A percentile compares a stretch with the other conserved stretches of the same genome.
These are phyloP conservation scores for Monilinia laxa DNA, from an alignment of 2,329 filamentous ascomycete species.

Conservation along the genomic window DNA sequence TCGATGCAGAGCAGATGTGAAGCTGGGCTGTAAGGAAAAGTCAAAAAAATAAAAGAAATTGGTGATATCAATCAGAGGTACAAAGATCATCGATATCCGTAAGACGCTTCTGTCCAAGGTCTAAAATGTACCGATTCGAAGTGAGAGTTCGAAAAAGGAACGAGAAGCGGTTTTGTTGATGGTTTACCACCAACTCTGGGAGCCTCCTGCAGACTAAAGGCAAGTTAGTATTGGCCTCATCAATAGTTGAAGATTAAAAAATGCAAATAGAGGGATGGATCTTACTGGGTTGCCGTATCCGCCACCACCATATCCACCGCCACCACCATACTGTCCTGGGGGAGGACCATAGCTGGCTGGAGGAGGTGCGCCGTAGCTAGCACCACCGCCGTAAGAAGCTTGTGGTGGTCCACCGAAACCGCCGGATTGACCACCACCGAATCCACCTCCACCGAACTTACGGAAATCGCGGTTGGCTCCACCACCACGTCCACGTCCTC, in stretches of 20 bases:
- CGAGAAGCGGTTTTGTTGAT: conserved; percentile 29
- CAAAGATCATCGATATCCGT: conserved; percentile 33
- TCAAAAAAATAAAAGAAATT: conserved; percentile 24
- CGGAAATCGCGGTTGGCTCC: conserved; percentile 84
- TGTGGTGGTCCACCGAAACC: conserved; percentile 45
- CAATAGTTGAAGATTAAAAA: too few relatives aligned
- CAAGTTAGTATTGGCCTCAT: not conserved
- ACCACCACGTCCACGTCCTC: conserved; percentile 71
- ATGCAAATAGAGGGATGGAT: not conserved
- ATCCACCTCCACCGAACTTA: conserved; percentile 62
- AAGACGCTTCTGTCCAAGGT: conserved; percentile 36
- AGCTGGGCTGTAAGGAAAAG: conserved; percentile 25
- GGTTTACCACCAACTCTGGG: conserved; percentile 56
- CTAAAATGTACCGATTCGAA: conserved; percentile 30
- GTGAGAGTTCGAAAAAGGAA: conserved; percentile 30
- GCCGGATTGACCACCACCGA: conserved; percentile 48
- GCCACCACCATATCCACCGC: conserved; percentile 54
- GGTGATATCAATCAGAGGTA: conserved; percentile 28
- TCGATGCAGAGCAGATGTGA: conserved; percentile 29
- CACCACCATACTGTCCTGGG: conserved; percentile 43
- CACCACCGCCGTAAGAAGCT: too few relatives aligned
- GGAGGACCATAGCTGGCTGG: conserved; percentile 53
- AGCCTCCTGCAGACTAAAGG: conserved; percentile 46
- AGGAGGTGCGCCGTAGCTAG: conserved; percentile 49
- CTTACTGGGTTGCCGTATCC: conserved; percentile 53